Percentiles rank a stretch among this genome's conserved stretches.
Conservation (phyloP, 75 land plant species). For the Sequoiadendron giganteum region DNA sequence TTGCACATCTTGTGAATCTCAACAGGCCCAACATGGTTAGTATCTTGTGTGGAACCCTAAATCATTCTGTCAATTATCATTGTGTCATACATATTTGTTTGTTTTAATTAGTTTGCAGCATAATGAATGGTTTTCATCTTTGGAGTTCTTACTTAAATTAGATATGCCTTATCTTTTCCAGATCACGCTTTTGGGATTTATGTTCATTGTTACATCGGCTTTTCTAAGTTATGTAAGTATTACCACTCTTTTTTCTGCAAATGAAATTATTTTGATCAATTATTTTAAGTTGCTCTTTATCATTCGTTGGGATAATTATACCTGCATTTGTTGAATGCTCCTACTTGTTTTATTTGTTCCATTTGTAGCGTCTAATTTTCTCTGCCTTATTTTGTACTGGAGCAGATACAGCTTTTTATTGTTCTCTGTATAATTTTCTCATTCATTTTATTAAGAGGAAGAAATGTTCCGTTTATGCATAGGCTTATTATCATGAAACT, state of each 20-base stretch:
- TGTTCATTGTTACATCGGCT: constrained; percentile 34
- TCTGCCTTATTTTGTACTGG: neutral
- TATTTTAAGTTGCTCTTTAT: neutral
- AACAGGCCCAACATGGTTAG: constrained; percentile 56
- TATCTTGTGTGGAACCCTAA: neutral
- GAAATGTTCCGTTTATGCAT: neutral
- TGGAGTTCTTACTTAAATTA: neutral
- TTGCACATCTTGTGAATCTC: constrained; percentile 3
- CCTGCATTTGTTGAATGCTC: neutral
- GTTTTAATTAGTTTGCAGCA: neutral
- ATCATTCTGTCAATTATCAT: neutral
- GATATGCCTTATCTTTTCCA: constrained; percentile 8
- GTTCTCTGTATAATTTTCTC: neutral
- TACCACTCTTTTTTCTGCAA: neutral
- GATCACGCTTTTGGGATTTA: constrained; percentile 50
- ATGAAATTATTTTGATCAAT: neutral
- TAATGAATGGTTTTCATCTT: neutral
- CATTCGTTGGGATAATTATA: neutral
- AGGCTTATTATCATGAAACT: neutral
- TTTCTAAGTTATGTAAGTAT: constrained; percentile 51
- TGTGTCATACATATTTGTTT: neutral
- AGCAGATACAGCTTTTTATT: neutral
- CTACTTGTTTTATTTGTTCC: neutral
- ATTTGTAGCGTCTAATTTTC: neutral
- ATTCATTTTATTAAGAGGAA: neutral